These are phyloP conservation scores for Diaporthe velutina DNA, from an alignment of 2,329 filamentous ascomycete species.

Conservation along the genomic window DNA sequence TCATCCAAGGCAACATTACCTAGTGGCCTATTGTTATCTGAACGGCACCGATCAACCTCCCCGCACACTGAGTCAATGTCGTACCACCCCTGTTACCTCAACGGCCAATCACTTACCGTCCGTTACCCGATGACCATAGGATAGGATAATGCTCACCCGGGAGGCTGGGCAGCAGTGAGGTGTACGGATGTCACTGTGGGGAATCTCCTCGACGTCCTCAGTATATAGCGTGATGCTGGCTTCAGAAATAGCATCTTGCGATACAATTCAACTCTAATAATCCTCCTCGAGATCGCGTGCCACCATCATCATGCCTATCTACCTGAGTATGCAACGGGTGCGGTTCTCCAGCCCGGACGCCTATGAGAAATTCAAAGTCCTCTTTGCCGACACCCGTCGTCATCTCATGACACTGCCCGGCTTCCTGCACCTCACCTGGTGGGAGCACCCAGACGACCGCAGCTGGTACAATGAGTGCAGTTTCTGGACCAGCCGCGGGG, in stretches of 20 bases:
- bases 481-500: slow-evolving; percentile 33
- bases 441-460: slow-evolving; percentile 31
- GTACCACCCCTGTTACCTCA: background rate
- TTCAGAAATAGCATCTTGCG: background rate
- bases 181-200: too few species aligned
- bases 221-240: background rate
- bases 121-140: background rate
- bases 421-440: slow-evolving; percentile 33
- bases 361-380: slow-evolving; percentile 34
- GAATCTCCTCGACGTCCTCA: background rate
- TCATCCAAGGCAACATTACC: background rate
- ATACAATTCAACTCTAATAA: background rate
- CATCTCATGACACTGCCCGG: slow-evolving; percentile 35
- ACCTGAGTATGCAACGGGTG: slow-evolving; percentile 14
- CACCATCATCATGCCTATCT: background rate
- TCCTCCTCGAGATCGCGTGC: background rate
- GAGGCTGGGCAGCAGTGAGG: too few species aligned
- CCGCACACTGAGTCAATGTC: background rate
- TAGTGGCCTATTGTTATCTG: background rate
- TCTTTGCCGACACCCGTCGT: slow-evolving; percentile 25
- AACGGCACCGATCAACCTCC: background rate
- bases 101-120: background rate
- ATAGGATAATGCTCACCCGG: too few species aligned
- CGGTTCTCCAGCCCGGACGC: slow-evolving; percentile 25
- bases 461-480: slow-evolving; percentile 35